Percentiles rank a stretch among this genome's conserved stretches.
These are phyloP conservation scores for Trichoderma sp. DNA, from an alignment of 2,329 filamentous ascomycete species.

Conservation along the genomic window DNA sequence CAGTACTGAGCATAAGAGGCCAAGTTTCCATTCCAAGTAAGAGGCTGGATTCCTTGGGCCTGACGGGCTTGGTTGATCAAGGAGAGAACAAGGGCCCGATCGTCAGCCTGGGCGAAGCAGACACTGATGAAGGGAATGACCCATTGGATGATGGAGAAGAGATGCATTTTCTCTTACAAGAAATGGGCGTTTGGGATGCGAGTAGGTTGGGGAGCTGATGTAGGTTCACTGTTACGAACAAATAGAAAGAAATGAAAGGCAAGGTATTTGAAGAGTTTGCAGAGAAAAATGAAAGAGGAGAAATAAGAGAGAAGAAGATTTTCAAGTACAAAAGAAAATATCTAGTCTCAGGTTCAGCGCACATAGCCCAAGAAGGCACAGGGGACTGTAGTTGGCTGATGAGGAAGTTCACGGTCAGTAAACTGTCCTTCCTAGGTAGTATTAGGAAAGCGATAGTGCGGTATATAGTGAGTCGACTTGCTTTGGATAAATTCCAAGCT, in stretches of 20 bases:
- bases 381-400: too few species aligned
- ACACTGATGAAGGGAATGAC: constrained; percentile 17
- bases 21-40: constrained; percentile 32
- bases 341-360: neutral
- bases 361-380: neutral
- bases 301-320: neutral
- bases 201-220: neutral
- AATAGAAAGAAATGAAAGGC: neutral
- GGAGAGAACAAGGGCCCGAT: constrained; percentile 27
- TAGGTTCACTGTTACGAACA: neutral
- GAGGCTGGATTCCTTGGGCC: constrained; percentile 28
- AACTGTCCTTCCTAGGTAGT: too few species aligned
- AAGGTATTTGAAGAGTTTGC: neutral
- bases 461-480: neutral
- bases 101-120: constrained; percentile 23
- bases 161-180: neutral
- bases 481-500: neutral
- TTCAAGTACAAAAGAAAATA: neutral
- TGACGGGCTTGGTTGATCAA: constrained; percentile 34
- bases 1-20: constrained; percentile 34
- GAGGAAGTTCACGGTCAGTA: neutral
- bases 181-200: too few species aligned
- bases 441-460: neutral
- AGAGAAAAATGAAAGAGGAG: neutral
- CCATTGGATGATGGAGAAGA: neutral